Conservation (phyloP, 1,284 basidiomycete species). For the Moesziomyces sp. region DNA sequence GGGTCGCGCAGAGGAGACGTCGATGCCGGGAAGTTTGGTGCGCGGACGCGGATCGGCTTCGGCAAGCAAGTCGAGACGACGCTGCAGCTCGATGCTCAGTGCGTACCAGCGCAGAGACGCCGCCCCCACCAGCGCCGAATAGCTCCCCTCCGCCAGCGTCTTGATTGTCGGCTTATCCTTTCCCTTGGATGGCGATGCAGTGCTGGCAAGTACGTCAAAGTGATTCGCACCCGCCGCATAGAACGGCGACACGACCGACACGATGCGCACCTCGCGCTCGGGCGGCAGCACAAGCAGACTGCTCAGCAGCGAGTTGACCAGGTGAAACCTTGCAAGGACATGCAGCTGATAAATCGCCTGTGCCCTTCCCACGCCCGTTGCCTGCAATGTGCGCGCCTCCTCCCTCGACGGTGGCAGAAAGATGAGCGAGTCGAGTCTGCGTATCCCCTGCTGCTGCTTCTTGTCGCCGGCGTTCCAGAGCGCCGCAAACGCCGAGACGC, state of each 20-base stretch:
- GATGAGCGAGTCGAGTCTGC: conserved; percentile 22
- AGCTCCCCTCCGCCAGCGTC: conserved; percentile 19
- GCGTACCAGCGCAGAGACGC: conserved; percentile 49
- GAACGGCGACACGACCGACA: conserved; percentile 57
- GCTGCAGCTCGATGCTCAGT: conserved; percentile 55
- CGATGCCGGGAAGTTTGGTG: conserved; percentile 55
- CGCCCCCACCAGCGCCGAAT: conserved; percentile 34
- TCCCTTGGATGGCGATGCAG: background rate
- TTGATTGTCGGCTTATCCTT: background rate
- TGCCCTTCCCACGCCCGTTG: background rate
- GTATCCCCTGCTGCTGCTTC: conserved; percentile 23
- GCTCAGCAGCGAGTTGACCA: conserved; percentile 57
- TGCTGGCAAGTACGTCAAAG: conserved; percentile 33
- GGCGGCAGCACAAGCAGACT: conserved; percentile 54
- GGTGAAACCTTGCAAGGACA: conserved; percentile 54
- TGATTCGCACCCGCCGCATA: conserved; percentile 54
- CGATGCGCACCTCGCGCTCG: conserved; percentile 57
- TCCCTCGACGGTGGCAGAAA: conserved; percentile 26
- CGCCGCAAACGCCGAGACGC: conserved; percentile 48
- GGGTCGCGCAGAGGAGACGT: conserved; percentile 11
- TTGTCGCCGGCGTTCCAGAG: conserved; percentile 56
- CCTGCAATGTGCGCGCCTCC: conserved; percentile 6
- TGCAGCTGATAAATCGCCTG: conserved; percentile 38
- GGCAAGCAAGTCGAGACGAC: conserved; percentile 51
- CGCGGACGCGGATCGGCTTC: conserved; percentile 56